Evolutionary conservation across 805 yeast genomes (phyloP).

Genomic region (Candida corydali): DNA sequence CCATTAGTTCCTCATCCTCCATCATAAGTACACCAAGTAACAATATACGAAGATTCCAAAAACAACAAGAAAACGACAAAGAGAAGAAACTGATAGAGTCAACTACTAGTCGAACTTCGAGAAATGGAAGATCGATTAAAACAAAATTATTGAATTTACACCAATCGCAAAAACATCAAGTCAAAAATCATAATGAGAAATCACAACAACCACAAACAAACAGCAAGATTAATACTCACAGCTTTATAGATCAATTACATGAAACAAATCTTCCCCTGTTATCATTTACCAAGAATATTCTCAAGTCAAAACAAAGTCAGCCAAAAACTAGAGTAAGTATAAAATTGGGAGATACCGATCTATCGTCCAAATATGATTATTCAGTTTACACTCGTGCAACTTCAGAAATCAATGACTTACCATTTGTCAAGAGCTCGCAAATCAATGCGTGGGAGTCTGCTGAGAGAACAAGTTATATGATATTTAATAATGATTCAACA

Average conservation of each 20-base stretch:
- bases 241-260: background rate
- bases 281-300: background rate
- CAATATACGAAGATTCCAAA: slow-evolving; percentile 31
- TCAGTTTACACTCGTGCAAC: slow-evolving; percentile 25
- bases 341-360: slow-evolving; percentile 15
- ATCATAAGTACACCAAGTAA: slow-evolving; percentile 41
- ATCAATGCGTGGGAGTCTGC: slow-evolving; percentile 44
- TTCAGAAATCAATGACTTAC: slow-evolving; percentile 17
- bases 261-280: background rate
- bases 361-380: slow-evolving; percentile 35
- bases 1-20: slow-evolving; percentile 35
- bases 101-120: slow-evolving; percentile 11
- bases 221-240: background rate
- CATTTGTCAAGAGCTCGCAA: slow-evolving; percentile 37
- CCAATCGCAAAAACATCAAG: slow-evolving; percentile 26
- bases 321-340: background rate
- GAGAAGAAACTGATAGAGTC: slow-evolving; percentile 8
- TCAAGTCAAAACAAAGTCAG: background rate
- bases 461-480: slow-evolving; percentile 31
- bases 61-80: slow-evolving; percentile 16
- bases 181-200: slow-evolving; percentile 3
- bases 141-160: slow-evolving; percentile 36
- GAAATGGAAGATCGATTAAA: slow-evolving; percentile 27
- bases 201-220: background rate
- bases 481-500: slow-evolving; percentile 31